phyloP scores from a whole-genome alignment of 495 filamentous ascomycete genomes.

The Neurospora sp. region DNA sequence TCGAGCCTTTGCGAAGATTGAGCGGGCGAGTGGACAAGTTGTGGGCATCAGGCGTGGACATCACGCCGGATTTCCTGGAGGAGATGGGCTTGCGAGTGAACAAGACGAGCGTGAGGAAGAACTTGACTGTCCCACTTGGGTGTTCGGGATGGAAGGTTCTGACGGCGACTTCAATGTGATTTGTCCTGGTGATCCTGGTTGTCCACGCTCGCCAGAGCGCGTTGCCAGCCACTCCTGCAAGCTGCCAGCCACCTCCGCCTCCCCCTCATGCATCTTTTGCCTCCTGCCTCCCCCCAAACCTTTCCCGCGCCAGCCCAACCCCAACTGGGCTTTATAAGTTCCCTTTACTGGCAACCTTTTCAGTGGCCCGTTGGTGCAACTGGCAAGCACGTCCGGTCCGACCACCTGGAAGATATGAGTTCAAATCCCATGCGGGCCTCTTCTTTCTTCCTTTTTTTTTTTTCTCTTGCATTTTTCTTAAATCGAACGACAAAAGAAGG shows the following conservation, averaged over 20 bases:
- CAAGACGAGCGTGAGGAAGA: slow-evolving; percentile 59
- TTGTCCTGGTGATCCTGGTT: neutral
- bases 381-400: neutral
- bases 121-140: slow-evolving; percentile 34
- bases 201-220: neutral
- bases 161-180: neutral
- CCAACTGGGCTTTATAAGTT: neutral
- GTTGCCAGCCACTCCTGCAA: neutral
- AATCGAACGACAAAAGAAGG: neutral
- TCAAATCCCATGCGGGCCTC: neutral
- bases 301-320: neutral
- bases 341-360: neutral
- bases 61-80: neutral
- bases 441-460: neutral
- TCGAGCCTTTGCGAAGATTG: neutral
- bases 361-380: neutral
- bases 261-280: no score
- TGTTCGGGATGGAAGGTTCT: neutral
- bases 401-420: neutral
- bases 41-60: neutral
- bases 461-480: neutral
- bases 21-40: neutral
- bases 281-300: no score
- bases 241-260: neutral
- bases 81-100: slow-evolving; percentile 50